These are phyloP conservation scores for Friedmanniomyces endolithicus DNA, from an alignment of 495 filamentous ascomycete species.

Conservation along the genomic window DNA sequence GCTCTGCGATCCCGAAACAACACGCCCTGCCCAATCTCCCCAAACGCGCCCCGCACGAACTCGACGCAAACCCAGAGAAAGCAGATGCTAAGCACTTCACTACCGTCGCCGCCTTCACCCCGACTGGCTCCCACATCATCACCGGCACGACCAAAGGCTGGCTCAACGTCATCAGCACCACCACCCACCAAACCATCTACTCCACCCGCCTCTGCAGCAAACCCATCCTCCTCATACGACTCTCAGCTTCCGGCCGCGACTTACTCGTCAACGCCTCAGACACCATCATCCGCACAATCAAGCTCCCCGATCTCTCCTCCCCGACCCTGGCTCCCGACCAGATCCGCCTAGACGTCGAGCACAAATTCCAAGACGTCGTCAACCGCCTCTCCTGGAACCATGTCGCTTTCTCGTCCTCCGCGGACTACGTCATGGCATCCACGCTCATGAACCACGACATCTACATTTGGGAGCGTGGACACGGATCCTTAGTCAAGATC, in stretches of 20 bases:
- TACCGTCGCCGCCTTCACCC: constrained; percentile 78
- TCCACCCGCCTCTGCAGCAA: constrained; percentile 74
- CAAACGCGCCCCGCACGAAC: constrained; percentile 45
- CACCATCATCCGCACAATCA: constrained; percentile 79
- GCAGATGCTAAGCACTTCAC: constrained; percentile 90
- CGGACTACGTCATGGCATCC: constrained; percentile 84
- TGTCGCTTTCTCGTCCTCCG: constrained; percentile 73
- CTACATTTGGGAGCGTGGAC: constrained; percentile 92
- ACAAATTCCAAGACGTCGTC: constrained; percentile 96
- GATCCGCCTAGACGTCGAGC: constrained; percentile 81
- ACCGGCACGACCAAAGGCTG: constrained; percentile 89
- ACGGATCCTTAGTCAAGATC: constrained; percentile 91
- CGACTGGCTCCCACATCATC: constrained; percentile 71
- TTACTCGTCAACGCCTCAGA: constrained; percentile 84
- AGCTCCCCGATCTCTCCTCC: constrained; percentile 51
- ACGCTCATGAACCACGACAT: constrained; percentile 97
- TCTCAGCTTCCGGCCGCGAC: constrained; percentile 70
- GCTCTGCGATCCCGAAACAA: constrained; percentile 44
- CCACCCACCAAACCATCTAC: constrained; percentile 64
- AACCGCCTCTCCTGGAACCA: constrained; percentile 92
- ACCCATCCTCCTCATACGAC: constrained; percentile 77
- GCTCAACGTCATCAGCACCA: constrained; percentile 79
- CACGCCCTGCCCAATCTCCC: constrained; percentile 70
- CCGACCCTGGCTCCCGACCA: constrained; percentile 49
- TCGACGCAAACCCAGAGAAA: constrained; percentile 61